phyloP scores from a whole-genome alignment of 2,329 filamentous ascomycete species.

The Beauveria sp. region DNA sequence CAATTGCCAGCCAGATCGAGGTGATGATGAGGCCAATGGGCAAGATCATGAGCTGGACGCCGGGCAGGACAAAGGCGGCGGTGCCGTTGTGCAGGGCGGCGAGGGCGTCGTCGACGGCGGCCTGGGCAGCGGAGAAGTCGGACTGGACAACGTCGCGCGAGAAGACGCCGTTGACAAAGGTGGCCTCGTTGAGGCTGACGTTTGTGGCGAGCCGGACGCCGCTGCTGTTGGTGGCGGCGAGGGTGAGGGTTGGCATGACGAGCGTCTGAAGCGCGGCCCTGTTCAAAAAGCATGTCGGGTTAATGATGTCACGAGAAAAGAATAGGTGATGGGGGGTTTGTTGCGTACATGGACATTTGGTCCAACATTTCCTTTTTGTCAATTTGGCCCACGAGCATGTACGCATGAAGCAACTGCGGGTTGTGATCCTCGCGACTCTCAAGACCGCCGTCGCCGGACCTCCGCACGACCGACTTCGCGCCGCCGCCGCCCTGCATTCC shows the following conservation, averaged over 20 bases:
- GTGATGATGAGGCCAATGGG: slow-evolving; percentile 64
- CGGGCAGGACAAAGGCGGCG: slow-evolving; percentile 61
- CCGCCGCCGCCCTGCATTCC: slow-evolving; percentile 16
- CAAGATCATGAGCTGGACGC: slow-evolving; percentile 60
- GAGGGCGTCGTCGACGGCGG: slow-evolving; percentile 41
- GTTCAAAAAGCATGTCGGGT: neutral
- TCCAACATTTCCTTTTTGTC: slow-evolving; percentile 46
- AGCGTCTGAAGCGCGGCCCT: slow-evolving; percentile 54
- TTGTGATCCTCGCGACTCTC: slow-evolving; percentile 12
- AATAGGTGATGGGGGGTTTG: neutral
- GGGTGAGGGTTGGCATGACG: slow-evolving; percentile 60
- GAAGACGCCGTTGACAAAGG: slow-evolving; percentile 66
- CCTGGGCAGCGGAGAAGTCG: slow-evolving; percentile 38
- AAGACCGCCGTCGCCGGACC: neutral
- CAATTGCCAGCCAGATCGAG: slow-evolving; percentile 51
- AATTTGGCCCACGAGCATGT: slow-evolving; percentile 63
- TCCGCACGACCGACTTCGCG: neutral
- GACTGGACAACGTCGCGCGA: slow-evolving; percentile 49
- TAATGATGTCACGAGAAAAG: neutral
- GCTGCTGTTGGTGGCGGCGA: slow-evolving; percentile 47
- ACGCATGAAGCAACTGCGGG: slow-evolving; percentile 49
- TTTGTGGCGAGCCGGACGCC: slow-evolving; percentile 52
- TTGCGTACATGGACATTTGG: slow-evolving; percentile 53
- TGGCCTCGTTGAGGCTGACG: slow-evolving; percentile 62
- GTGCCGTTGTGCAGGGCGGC: slow-evolving; percentile 41